A percentile compares a stretch with the other conserved stretches of the same genome.
These are phyloP conservation scores for Dimargaris verticillata DNA, from an alignment of 192 early-diverging fungal genomes.

Conservation along the genomic window DNA sequence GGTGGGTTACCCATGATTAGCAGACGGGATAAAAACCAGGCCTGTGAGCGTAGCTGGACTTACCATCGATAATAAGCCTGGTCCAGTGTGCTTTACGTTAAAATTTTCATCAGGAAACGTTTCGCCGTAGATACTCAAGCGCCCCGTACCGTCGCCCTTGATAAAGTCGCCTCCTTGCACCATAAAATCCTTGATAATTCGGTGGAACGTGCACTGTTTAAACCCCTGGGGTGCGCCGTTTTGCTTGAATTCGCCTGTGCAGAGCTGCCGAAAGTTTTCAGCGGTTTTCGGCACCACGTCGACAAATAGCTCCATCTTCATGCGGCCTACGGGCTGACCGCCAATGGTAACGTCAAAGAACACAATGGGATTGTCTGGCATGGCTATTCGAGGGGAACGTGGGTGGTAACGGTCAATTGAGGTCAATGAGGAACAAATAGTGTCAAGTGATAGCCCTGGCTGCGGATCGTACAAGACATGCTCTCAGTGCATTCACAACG, in stretches of 20 bases:
- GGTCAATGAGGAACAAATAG: too few species aligned
- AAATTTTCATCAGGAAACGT: slow-evolving; percentile 75
- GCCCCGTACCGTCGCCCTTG: slow-evolving; percentile 81
- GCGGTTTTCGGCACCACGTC: slow-evolving; percentile 56
- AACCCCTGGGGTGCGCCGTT: slow-evolving; percentile 75
- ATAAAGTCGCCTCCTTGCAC: slow-evolving; percentile 83
- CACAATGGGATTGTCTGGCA: slow-evolving; percentile 27
- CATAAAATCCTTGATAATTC: slow-evolving; percentile 86
- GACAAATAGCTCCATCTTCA: slow-evolving; percentile 58
- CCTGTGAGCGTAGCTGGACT: slow-evolving; percentile 1
- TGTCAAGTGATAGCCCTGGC: too few species aligned
- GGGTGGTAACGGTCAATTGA: too few species aligned
- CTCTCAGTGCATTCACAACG: too few species aligned
- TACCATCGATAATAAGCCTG: slow-evolving; percentile 80
- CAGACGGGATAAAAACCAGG: too few species aligned
- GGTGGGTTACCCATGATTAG: too few species aligned
- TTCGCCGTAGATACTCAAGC: slow-evolving; percentile 70
- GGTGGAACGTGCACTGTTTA: slow-evolving; percentile 68
- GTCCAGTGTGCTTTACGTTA: slow-evolving; percentile 60
- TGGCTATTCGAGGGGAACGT: neutral
- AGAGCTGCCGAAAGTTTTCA: slow-evolving; percentile 79
- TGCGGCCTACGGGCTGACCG: slow-evolving; percentile 25
- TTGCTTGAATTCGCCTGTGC: slow-evolving; percentile 74
- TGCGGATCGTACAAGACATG: too few species aligned
- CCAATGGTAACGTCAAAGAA: slow-evolving; percentile 39